Percentiles rank a stretch among this genome's conserved stretches.
Evolutionary conservation across 2,329 filamentous ascomycete genomes (phyloP).

Genomic region (Fusarium clavum): DNA sequence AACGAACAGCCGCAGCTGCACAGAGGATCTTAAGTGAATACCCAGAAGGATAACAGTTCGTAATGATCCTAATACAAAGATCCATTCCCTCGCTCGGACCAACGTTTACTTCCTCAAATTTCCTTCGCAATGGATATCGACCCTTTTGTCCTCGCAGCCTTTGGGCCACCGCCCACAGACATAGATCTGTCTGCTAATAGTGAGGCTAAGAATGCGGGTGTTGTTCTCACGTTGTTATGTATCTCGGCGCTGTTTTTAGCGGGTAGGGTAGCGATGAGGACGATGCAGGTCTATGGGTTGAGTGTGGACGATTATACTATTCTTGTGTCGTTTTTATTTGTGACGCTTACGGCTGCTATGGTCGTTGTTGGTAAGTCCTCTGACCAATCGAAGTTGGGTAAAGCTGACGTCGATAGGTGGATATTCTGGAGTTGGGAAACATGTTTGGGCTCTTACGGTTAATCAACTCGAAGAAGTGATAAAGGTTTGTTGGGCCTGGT

Average conservation of each 20-base stretch:
- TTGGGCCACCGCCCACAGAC: slow-evolving; percentile 10
- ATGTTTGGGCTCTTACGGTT: slow-evolving; percentile 24
- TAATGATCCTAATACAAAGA: neutral
- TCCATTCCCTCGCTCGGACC: neutral
- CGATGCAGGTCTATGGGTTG: slow-evolving; percentile 9
- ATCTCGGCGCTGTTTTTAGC: slow-evolving; percentile 12
- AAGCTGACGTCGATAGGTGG: neutral
- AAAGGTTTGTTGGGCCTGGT: neutral
- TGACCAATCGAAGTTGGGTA: rapidly evolving
- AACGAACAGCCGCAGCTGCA: neutral
- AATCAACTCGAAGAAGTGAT: neutral
- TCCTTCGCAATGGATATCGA: slow-evolving; percentile 12
- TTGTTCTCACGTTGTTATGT: slow-evolving; percentile 10
- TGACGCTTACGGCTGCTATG: slow-evolving; percentile 3
- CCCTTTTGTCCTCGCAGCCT: slow-evolving; percentile 3
- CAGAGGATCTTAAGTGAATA: neutral
- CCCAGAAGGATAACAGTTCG: neutral
- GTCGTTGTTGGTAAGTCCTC: slow-evolving; percentile 10
- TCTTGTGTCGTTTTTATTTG: slow-evolving; percentile 14
- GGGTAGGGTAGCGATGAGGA: neutral
- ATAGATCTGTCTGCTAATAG: slow-evolving; percentile 10
- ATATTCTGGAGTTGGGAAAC: slow-evolving; percentile 14
- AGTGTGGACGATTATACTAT: slow-evolving; percentile 22
- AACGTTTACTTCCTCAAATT: neutral
- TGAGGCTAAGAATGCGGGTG: slow-evolving; percentile 6